Conservation (phyloP, 768 basidiomycete species). For the Fibroporia radiculosa region DNA sequence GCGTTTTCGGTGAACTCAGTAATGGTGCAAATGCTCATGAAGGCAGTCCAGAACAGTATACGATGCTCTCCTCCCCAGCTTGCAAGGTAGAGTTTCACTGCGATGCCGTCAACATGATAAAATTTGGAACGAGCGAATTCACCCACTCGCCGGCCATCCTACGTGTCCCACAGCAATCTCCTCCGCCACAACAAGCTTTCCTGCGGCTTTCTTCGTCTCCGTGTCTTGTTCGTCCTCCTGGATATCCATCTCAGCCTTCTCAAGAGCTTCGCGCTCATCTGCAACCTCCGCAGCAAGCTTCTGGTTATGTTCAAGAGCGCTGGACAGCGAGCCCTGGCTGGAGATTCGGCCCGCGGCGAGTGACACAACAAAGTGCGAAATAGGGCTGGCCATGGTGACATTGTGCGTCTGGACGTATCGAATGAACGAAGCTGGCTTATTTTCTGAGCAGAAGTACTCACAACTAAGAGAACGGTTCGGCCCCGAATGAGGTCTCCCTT, state of each 20-base stretch:
- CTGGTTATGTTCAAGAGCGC: slow-evolving; percentile 34
- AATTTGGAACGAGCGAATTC: slow-evolving; percentile 21
- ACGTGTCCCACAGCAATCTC: slow-evolving; percentile 30
- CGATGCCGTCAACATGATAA: not conserved
- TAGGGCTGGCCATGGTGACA: slow-evolving; percentile 40
- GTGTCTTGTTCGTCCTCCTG: slow-evolving; percentile 21
- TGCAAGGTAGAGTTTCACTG: slow-evolving; percentile 25
- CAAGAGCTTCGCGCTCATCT: slow-evolving; percentile 10
- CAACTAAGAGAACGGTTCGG: slow-evolving; percentile 44
- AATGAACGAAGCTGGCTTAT: slow-evolving; percentile 34
- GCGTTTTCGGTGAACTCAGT: slow-evolving; percentile 11
- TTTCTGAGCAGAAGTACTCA: slow-evolving; percentile 28
- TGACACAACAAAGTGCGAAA: slow-evolving; percentile 48
- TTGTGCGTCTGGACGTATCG: slow-evolving; percentile 46
- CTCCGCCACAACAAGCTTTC: slow-evolving; percentile 30
- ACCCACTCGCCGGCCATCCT: slow-evolving; percentile 28
- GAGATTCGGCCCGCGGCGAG: slow-evolving; percentile 40
- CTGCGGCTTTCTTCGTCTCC: slow-evolving; percentile 21
- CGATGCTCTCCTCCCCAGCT: slow-evolving; percentile 20
- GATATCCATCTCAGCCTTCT: slow-evolving; percentile 28
- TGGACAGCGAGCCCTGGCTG: slow-evolving; percentile 40
- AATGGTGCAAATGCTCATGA: slow-evolving; percentile 10
- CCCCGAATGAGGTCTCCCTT: slow-evolving; percentile 36
- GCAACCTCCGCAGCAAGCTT: slow-evolving; percentile 17
- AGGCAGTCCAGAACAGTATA: slow-evolving; percentile 22